Evolutionary conservation across 805 yeast species (phyloP).

Genomic region (Saturnispora zaruensis): DNA sequence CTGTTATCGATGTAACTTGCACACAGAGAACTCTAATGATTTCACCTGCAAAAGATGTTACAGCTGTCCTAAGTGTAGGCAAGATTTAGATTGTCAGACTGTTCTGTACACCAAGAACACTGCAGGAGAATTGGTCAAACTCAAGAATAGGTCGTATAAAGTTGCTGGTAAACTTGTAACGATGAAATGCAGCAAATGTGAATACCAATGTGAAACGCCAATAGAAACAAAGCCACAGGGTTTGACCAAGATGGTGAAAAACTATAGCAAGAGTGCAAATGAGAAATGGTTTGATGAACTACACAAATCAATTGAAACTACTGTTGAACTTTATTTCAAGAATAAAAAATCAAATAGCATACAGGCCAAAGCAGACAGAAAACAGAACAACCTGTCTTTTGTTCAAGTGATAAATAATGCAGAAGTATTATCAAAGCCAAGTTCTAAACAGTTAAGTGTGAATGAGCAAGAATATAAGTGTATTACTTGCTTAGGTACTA

Average conservation of each 20-base stretch:
- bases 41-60: constrained; percentile 27
- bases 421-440: constrained; percentile 10
- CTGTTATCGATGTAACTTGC: not conserved
- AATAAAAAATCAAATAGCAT: constrained; percentile 12
- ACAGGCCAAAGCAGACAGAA: constrained; percentile 17
- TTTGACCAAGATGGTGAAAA: constrained; percentile 24
- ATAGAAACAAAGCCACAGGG: constrained; percentile 35
- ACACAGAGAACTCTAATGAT: not conserved
- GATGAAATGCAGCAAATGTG: constrained; percentile 35
- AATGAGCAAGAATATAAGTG: constrained; percentile 9
- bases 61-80: constrained; percentile 27
- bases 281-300: constrained; percentile 11
- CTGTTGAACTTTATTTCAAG: not conserved
- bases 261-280: constrained; percentile 9
- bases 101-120: not conserved
- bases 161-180: constrained; percentile 28
- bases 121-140: not conserved
- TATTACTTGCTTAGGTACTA: not conserved
- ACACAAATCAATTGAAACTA: constrained; percentile 8
- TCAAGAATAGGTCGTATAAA: not conserved
- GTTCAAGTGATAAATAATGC: not conserved
- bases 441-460: constrained; percentile 20
- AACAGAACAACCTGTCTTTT: constrained; percentile 13
- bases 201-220: constrained; percentile 31
- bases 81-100: constrained; percentile 12